Base-by-base conservation (phyloP, 2,329 filamentous ascomycete genomes). In the Trichoderma polysporum region DNA sequence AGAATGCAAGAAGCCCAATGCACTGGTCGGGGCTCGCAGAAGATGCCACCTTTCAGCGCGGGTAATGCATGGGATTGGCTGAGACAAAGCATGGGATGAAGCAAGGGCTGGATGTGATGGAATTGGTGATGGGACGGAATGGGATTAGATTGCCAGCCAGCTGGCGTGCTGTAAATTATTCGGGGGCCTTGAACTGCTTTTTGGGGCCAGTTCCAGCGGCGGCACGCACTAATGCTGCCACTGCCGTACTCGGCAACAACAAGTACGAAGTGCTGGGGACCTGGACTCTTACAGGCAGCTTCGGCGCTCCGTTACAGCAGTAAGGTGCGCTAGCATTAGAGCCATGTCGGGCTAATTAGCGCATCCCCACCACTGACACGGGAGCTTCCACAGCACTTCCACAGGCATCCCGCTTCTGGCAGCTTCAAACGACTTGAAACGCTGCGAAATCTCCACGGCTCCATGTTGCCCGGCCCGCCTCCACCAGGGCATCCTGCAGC, bases 401-500 rank as follows among this genome's bases (percentile, higher is more conserved):
- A 62, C 50, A 63, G 29, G 66, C 65, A 61, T 61, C 57, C 65
- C 58, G 39, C 58, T 49, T 62, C 49, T 61, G 65, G 65, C 57
- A 62, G 39, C 58, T 60, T 66, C 56, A 66, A 60, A 59, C 63
- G 37, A 67, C 50, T 61, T 67, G 66, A 67, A 67, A 67, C 66
- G 58, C 49, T 45, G 37, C 27, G 50, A 59, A 54, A 57, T 63
- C 62, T 58, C 52, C 52, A 66, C 62, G 60, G 47, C 60, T 63
- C 47, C 60, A 63, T 63, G 60, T 29, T 56, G 39, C 25, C 50
- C 61, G 61, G 50, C 17, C 61, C 61, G 61, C 61, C 61, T 64
- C 61, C 61, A 64, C 61, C 50, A 54, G 27, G 50, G 61, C 61
- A 31, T 64, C 61, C 61, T 64, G 50, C 61, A 64, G 61, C 61